A percentile compares a stretch with the other conserved stretches of the same genome.
phyloP scores from a whole-genome alignment of 2,329 filamentous ascomycete species.

The Calonectria pseudoturangicola region DNA sequence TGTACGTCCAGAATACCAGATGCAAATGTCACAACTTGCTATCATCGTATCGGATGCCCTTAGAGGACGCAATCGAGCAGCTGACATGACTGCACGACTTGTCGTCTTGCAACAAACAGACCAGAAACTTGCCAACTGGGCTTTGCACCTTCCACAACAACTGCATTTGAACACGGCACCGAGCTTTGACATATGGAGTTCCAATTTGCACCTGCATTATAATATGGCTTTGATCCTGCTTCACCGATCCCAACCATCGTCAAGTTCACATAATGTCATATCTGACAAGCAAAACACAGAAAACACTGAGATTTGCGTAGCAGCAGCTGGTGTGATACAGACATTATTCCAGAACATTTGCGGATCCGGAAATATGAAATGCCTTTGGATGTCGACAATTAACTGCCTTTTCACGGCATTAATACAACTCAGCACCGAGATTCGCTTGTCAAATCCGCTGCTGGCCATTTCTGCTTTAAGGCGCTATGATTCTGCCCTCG shows the following conservation, averaged over 20 bases:
- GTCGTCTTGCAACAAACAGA: constrained; percentile 3
- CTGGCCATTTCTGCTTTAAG: background rate
- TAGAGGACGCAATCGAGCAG: background rate
- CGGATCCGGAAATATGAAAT: constrained; percentile 1
- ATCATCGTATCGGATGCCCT: constrained; percentile 1
- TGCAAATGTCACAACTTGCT: constrained; percentile 4
- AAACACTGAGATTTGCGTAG: constrained; percentile 8
- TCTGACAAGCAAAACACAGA: background rate
- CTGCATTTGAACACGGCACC: background rate
- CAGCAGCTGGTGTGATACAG: background rate
- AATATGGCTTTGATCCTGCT: constrained; percentile 9
- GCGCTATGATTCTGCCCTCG: constrained; percentile 6
- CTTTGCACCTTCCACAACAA: background rate
- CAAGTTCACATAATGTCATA: background rate
- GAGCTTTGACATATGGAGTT: constrained; percentile 5
- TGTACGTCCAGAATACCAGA: background rate
- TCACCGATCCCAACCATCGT: background rate
- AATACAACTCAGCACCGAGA: constrained; percentile 14
- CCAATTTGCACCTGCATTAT: constrained; percentile 6
- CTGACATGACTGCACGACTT: background rate
- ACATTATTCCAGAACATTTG: constrained; percentile 6
- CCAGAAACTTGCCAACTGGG: constrained; percentile 6
- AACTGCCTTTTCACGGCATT: constrained; percentile 8
- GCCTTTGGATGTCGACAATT: constrained; percentile 22
- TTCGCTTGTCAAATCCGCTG: constrained; percentile 1